Evolutionary conservation across 331 rosid genomes (phyloP).

Genomic region (Saraca asoca): DNA sequence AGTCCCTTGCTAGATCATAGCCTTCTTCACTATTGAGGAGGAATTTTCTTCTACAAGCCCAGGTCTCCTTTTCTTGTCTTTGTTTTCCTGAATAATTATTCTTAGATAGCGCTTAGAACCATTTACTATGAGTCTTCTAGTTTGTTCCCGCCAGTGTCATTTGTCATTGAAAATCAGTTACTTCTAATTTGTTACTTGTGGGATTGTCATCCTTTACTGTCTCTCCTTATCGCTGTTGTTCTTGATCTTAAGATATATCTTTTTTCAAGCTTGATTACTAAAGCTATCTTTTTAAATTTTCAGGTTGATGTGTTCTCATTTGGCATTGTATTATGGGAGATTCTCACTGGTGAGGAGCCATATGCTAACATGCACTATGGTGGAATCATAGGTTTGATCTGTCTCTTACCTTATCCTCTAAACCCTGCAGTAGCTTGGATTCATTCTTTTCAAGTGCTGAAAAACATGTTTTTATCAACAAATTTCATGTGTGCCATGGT

Average conservation of each 20-base stretch:
- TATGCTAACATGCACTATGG: slow-evolving; percentile 96
- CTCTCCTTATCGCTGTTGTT: slow-evolving; percentile 27
- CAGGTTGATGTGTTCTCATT: slow-evolving; percentile 94
- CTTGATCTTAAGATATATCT: slow-evolving; percentile 10
- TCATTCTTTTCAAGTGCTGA: slow-evolving; percentile 14
- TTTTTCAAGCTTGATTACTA: slow-evolving; percentile 25
- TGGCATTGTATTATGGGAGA: slow-evolving; percentile 91
- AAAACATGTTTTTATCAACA: slow-evolving; percentile 17
- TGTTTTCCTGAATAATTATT: neutral
- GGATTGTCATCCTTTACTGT: slow-evolving; percentile 20
- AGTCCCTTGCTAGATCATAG: slow-evolving; percentile 4
- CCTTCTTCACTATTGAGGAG: neutral
- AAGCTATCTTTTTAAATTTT: slow-evolving; percentile 25
- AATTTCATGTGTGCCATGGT: neutral
- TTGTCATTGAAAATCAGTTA: slow-evolving; percentile 2
- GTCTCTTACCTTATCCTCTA: slow-evolving; percentile 32
- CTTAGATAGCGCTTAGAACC: too few species aligned
- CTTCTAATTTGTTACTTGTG: too few species aligned
- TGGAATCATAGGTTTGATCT: slow-evolving; percentile 70
- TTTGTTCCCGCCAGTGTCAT: slow-evolving; percentile 15
- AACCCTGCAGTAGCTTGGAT: slow-evolving; percentile 14
- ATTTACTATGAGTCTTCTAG: slow-evolving; percentile 1
- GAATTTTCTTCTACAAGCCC: neutral
- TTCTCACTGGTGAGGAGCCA: slow-evolving; percentile 95
- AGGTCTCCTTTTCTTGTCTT: neutral